Conservation (phyloP, 805 yeast species). For the Zygoascus bituminiphila region DNA sequence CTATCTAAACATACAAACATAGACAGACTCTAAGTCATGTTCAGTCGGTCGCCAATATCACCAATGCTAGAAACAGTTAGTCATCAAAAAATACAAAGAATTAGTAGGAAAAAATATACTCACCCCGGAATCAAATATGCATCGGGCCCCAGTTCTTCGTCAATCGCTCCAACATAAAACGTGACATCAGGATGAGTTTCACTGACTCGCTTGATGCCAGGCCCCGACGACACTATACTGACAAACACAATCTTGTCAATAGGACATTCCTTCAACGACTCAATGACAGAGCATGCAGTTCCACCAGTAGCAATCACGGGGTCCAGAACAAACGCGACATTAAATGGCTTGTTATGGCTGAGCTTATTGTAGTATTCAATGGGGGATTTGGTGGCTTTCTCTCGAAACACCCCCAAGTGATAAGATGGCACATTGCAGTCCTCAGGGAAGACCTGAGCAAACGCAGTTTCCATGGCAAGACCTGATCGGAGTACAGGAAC, state of each 20-base stretch:
- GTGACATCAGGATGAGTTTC: constrained; percentile 20
- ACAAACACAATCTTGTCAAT: constrained; percentile 23
- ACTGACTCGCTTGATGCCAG: constrained; percentile 19
- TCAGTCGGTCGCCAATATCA: constrained; percentile 28
- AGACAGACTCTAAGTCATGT: constrained; percentile 4
- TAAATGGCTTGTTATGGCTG: constrained; percentile 17
- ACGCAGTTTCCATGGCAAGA: constrained; percentile 24
- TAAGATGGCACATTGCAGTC: constrained; percentile 24
- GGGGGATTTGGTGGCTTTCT: constrained; percentile 24
- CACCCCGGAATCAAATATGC: constrained; percentile 29
- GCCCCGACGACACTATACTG: constrained; percentile 21
- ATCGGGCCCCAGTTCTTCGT: constrained; percentile 17
- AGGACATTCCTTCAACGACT: constrained; percentile 28
- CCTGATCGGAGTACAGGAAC: constrained; percentile 29
- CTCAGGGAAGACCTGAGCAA: constrained; percentile 22
- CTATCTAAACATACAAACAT: too few species aligned
- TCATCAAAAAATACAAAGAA: not conserved
- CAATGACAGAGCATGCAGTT: constrained; percentile 27
- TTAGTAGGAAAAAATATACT: not conserved
- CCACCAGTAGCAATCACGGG: constrained; percentile 33
- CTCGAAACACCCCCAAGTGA: constrained; percentile 29
- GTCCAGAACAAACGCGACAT: constrained; percentile 25
- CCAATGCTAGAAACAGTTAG: constrained; percentile 20
- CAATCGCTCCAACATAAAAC: constrained; percentile 24
- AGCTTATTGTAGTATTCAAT: constrained; percentile 30